Percentiles rank a stretch among this genome's conserved stretches.
These are phyloP conservation scores for Rhododendron molle DNA, from an alignment of 148 eudicot genomes.

Conservation along the genomic window DNA sequence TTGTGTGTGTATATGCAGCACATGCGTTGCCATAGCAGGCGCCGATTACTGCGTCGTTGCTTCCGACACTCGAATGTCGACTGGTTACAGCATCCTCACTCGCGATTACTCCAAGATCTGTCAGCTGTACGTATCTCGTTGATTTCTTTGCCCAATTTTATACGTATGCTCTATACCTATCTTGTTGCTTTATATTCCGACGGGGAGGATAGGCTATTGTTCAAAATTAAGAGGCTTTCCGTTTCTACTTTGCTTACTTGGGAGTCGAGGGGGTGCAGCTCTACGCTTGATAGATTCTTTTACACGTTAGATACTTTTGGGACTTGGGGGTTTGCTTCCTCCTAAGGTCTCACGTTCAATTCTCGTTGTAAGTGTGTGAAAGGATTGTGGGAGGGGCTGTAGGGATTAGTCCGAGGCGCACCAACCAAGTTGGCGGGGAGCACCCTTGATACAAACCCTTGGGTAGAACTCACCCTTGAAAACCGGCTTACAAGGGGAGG, in stretches of 20 bases:
- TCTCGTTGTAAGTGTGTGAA: not conserved
- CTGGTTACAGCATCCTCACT: constrained; percentile 89
- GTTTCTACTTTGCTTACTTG: not conserved
- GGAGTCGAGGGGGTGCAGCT: not conserved
- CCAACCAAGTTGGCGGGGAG: too few relatives aligned
- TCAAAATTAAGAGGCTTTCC: not conserved
- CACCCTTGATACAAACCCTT: too few relatives aligned
- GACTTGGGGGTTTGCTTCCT: not conserved
- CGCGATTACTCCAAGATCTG: constrained; percentile 90
- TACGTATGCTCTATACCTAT: not conserved
- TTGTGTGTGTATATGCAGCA: constrained; percentile 31
- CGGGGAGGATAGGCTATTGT: not conserved
- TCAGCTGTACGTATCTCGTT: constrained; percentile 45
- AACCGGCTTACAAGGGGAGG: too few relatives aligned
- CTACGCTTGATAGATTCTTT: not conserved
- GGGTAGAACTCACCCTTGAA: too few relatives aligned
- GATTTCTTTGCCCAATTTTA: not conserved
- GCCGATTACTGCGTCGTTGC: constrained; percentile 91
- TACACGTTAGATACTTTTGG: not conserved
- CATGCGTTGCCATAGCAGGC: constrained; percentile 77
- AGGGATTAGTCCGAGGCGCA: too few relatives aligned
- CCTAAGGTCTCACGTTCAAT: not conserved
- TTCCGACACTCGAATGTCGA: constrained; percentile 90
- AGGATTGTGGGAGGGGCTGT: not conserved
- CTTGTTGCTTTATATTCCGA: not conserved